phyloP scores from a whole-genome alignment of 2,329 filamentous ascomycete genomes.

The Neofusicoccum sp. region DNA sequence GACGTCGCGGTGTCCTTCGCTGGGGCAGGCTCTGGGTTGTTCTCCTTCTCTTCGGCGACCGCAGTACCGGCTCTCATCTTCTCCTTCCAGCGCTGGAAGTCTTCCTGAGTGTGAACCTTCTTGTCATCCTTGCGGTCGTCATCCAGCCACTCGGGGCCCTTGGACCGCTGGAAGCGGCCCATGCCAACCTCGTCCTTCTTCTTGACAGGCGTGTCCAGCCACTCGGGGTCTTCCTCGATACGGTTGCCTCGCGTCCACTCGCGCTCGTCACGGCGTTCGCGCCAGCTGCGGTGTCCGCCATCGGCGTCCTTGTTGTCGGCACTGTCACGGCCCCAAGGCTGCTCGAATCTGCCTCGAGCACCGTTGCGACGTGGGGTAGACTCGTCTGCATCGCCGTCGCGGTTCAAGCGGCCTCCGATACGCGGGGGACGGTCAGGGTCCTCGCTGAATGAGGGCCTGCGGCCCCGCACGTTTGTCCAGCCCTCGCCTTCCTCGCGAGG shows the following conservation, averaged over 20 bases:
- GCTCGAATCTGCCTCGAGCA: slow-evolving; percentile 64
- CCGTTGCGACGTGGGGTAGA: slow-evolving; percentile 62
- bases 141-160: slow-evolving; percentile 80
- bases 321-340: slow-evolving; percentile 68
- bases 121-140: slow-evolving; percentile 63
- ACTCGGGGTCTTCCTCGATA: slow-evolving; percentile 33
- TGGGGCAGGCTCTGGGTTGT: slow-evolving; percentile 31
- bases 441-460: slow-evolving; percentile 66
- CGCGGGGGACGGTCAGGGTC: slow-evolving; percentile 70
- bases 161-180: slow-evolving; percentile 1
- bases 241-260: slow-evolving; percentile 55
- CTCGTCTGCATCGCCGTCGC: slow-evolving; percentile 49
- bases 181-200: slow-evolving; percentile 60
- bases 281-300: slow-evolving; percentile 60
- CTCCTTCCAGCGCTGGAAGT: slow-evolving; percentile 94
- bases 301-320: slow-evolving; percentile 42
- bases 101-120: slow-evolving; percentile 76
- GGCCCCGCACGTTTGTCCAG: slow-evolving; percentile 71
- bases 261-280: slow-evolving; percentile 48
- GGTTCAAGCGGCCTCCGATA: slow-evolving; percentile 43
- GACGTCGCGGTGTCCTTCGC: slow-evolving; percentile 22
- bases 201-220: slow-evolving; percentile 13
- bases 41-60: slow-evolving; percentile 46
- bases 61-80: slow-evolving; percentile 70
- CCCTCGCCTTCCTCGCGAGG: slow-evolving; percentile 61